Evolutionary conservation across 2,329 filamentous ascomycete species (phyloP).

Genomic region (Hypoxylon sp.): DNA sequence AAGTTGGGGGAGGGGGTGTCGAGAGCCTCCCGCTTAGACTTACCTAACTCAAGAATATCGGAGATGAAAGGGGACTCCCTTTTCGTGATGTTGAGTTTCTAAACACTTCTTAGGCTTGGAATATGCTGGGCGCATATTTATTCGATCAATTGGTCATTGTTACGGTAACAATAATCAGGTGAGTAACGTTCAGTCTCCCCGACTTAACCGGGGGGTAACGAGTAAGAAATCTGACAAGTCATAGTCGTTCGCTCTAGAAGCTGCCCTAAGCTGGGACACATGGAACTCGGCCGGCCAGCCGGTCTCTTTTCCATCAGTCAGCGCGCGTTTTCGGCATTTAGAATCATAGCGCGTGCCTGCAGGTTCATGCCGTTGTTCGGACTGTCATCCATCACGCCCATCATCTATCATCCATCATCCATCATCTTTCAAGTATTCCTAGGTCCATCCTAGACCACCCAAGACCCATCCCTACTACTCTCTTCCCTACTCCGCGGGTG

Average conservation of each 20-base stretch:
- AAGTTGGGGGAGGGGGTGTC: constrained; percentile 18
- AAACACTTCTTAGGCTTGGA: constrained; percentile 4
- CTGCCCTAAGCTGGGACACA: constrained; percentile 1
- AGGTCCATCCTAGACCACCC: not conserved
- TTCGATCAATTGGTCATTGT: not conserved
- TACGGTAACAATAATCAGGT: constrained; percentile 1
- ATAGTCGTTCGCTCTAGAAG: constrained; percentile 5
- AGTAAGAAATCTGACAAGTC: constrained; percentile 23
- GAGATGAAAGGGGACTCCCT: constrained; percentile 11
- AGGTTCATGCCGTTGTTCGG: constrained; percentile 36
- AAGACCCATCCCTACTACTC: not conserved
- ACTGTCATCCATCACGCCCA: constrained; percentile 13
- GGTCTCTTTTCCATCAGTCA: constrained; percentile 19
- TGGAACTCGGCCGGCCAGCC: constrained; percentile 15
- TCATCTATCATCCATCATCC: constrained; percentile 13
- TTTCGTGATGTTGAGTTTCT: constrained; percentile 13
- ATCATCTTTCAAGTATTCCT: not conserved
- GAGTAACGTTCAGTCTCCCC: constrained; percentile 24
- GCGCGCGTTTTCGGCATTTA: constrained; percentile 39
- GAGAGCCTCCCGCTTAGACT: constrained; percentile 34
- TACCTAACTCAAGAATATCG: constrained; percentile 34
- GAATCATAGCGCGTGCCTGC: constrained; percentile 37
- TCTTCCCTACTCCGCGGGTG: constrained; percentile 26
- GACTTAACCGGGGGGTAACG: constrained; percentile 30
- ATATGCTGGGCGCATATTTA: not conserved